A percentile compares a stretch with the other conserved stretches of the same genome.
phyloP scores from a whole-genome alignment of 2,329 filamentous ascomycete species.

The Alternaria sp. region DNA sequence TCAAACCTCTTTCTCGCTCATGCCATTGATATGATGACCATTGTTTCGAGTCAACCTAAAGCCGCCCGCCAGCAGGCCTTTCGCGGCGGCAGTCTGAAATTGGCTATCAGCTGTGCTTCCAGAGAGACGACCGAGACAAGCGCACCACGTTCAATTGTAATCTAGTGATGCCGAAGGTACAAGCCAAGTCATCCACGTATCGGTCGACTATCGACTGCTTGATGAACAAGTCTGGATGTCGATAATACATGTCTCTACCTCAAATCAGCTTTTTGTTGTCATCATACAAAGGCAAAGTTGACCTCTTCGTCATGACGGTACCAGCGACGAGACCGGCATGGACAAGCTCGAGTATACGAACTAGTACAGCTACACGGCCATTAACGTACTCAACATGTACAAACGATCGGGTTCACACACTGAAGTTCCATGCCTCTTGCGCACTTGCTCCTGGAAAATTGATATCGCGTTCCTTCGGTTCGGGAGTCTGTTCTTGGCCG shows the following conservation, averaged over 20 bases:
- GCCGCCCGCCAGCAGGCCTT: constrained; percentile 71
- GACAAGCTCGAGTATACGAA: constrained; percentile 63
- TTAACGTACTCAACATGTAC: constrained; percentile 9
- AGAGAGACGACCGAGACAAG: constrained; percentile 30
- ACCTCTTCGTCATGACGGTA: constrained; percentile 64
- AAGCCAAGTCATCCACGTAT: constrained; percentile 76
- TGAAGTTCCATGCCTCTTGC: constrained; percentile 65
- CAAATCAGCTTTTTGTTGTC: constrained; percentile 9
- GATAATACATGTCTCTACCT: constrained; percentile 78
- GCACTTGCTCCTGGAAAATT: constrained; percentile 62
- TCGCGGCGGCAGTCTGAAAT: constrained; percentile 71
- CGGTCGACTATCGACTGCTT: constrained; percentile 72
- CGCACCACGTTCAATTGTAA: constrained; percentile 73
- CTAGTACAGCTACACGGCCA: constrained; percentile 54
- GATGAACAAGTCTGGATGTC: constrained; percentile 73
- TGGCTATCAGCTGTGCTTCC: background rate
- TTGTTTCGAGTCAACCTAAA: constrained; percentile 57
- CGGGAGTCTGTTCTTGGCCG: constrained; percentile 9
- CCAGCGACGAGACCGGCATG: constrained; percentile 58
- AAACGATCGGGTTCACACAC: constrained; percentile 39
- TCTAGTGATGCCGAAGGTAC: constrained; percentile 69
- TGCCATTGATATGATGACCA: constrained; percentile 51
- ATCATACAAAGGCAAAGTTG: background rate
- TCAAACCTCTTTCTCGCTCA: constrained; percentile 50
- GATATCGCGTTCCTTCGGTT: constrained; percentile 33